phyloP scores from a whole-genome alignment of 495 filamentous ascomycete species.

The Penicillium dipodomyicola region DNA sequence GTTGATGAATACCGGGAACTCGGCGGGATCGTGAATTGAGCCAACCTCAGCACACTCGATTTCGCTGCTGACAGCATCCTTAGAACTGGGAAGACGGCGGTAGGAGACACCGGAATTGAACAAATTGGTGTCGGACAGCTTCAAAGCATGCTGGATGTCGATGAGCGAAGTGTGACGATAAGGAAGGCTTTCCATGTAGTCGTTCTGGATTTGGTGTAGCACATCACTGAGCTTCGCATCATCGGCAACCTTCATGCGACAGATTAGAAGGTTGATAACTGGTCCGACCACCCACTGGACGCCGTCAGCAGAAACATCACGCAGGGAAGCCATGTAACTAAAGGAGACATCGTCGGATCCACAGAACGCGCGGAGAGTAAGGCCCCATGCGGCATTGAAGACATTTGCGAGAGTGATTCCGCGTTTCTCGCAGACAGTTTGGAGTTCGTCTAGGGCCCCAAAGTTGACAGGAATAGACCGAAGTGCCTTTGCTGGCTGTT shows the following conservation, averaged over 20 bases:
- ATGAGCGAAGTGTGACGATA: slow-evolving; percentile 51
- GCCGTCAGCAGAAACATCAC: slow-evolving; percentile 46
- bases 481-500: slow-evolving; percentile 22
- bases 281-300: slow-evolving; percentile 51
- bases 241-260: slow-evolving; percentile 42
- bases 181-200: slow-evolving; percentile 50
- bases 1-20: slow-evolving; percentile 55
- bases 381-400: slow-evolving; percentile 54
- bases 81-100: slow-evolving; percentile 34
- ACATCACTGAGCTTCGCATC: slow-evolving; percentile 28
- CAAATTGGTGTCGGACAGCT: slow-evolving; percentile 33
- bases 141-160: slow-evolving; percentile 52
- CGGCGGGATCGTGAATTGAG: slow-evolving; percentile 54
- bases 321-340: slow-evolving; percentile 51
- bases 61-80: slow-evolving; percentile 22
- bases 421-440: slow-evolving; percentile 44
- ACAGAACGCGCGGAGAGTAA: slow-evolving; percentile 50
- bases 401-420: slow-evolving; percentile 52
- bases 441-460: slow-evolving; percentile 28
- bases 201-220: slow-evolving; percentile 44
- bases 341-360: slow-evolving; percentile 53
- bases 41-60: slow-evolving; percentile 42
- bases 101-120: slow-evolving; percentile 51
- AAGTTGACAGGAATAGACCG: slow-evolving; percentile 39
- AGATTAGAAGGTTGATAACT: slow-evolving; percentile 54